Evolutionary conservation across 371 early-diverging fungal species (phyloP).

Genomic region (Nematocida ausubeli): DNA sequence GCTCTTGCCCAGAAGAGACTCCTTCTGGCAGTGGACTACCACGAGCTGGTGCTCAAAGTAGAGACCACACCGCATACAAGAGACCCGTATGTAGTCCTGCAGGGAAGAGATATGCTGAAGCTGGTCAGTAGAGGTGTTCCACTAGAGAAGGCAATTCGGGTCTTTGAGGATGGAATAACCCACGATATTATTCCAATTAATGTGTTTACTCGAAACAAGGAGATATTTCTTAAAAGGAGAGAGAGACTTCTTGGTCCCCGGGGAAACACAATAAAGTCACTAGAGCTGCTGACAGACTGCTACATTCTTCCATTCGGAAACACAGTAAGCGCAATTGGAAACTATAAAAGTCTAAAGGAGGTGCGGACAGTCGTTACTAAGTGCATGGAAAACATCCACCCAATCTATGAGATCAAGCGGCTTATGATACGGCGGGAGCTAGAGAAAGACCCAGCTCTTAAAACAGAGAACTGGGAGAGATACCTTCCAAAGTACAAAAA

Average conservation of each 20-base stretch:
- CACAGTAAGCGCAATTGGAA: conserved; percentile 88
- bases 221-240: conserved; percentile 89
- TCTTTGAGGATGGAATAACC: conserved; percentile 81
- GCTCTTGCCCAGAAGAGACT: conserved; percentile 81
- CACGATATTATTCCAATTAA: conserved; percentile 95
- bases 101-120: conserved; percentile 89
- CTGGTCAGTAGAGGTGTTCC: conserved; percentile 87
- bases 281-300: conserved; percentile 88
- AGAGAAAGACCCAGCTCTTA: conserved; percentile 85
- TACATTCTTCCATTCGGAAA: conserved; percentile 94
- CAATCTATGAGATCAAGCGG: conserved; percentile 95
- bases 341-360: conserved; percentile 75
- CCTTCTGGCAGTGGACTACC: conserved; percentile 80
- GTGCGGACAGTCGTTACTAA: conserved; percentile 82
- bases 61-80: conserved; percentile 88
- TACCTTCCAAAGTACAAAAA: conserved; percentile 95
- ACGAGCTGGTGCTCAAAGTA: conserved; percentile 92
- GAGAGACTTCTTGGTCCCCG: conserved; percentile 91
- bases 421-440: conserved; percentile 95
- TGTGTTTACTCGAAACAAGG: conserved; percentile 82
- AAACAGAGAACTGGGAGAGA: conserved; percentile 90
- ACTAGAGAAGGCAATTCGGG: conserved; percentile 74
- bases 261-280: conserved; percentile 87
- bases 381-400: conserved; percentile 97
- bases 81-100: conserved; percentile 91